Evolutionary conservation across 2,329 filamentous ascomycete species (phyloP).

Genomic region (Fusarium bactridioides): DNA sequence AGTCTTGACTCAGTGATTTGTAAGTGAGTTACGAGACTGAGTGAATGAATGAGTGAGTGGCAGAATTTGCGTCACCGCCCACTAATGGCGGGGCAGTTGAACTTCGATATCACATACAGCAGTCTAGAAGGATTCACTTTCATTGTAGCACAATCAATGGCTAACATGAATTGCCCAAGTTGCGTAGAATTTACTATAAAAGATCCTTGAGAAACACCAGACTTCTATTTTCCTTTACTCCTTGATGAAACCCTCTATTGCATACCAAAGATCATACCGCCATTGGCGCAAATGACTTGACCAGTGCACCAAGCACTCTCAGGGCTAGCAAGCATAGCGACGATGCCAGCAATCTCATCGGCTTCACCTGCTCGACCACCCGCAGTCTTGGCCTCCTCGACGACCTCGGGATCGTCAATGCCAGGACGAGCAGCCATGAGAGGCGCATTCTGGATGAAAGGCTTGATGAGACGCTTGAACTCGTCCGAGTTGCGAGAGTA

Average conservation of each 20-base stretch:
- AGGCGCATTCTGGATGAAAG: conserved; percentile 42
- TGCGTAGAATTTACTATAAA: conserved; percentile 4
- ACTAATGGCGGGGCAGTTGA: conserved; percentile 36
- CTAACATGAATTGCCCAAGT: background rate
- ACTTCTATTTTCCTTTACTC: conserved; percentile 6
- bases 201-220: conserved; percentile 2
- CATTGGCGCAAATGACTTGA: conserved; percentile 42
- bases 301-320: conserved; percentile 42
- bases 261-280: conserved; percentile 42
- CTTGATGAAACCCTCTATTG: conserved; percentile 25
- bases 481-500: conserved; percentile 48
- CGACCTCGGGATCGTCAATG: conserved; percentile 36
- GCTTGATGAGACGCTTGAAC: conserved; percentile 42
- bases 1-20: conserved; percentile 25
- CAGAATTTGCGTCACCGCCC: conserved; percentile 44
- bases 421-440: conserved; percentile 38
- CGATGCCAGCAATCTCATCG: conserved; percentile 37
- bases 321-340: conserved; percentile 38
- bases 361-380: conserved; percentile 41
- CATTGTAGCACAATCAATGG: background rate
- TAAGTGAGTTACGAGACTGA: conserved; percentile 24
- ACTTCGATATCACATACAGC: background rate
- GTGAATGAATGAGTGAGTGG: conserved; percentile 14
- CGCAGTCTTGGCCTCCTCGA: conserved; percentile 40
- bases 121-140: background rate